Evolutionary conservation across 2,329 filamentous ascomycete species (phyloP).

Genomic region (Neobulgaria alba): DNA sequence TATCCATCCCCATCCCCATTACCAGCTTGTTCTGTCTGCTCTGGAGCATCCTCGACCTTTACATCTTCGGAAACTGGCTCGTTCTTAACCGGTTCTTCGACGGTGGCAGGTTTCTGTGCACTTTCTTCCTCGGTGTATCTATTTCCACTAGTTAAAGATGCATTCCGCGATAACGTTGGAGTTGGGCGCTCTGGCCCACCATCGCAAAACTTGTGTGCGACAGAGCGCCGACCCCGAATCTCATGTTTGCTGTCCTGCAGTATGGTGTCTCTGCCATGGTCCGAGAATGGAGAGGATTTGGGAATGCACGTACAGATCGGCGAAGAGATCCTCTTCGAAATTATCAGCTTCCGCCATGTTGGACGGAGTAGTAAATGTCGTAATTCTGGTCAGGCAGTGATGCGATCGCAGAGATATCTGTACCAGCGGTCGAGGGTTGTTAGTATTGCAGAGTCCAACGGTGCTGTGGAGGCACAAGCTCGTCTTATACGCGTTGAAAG

Average conservation of each 20-base stretch:
- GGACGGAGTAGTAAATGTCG: too few relatives aligned
- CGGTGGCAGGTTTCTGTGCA: constrained; percentile 31
- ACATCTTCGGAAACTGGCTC: constrained; percentile 21
- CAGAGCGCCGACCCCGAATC: too few relatives aligned
- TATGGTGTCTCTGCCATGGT: too few relatives aligned
- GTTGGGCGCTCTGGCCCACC: too few relatives aligned
- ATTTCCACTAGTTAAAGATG: not conserved
- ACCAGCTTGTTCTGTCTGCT: constrained; percentile 30
- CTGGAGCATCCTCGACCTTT: constrained; percentile 24
- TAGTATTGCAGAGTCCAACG: not conserved
- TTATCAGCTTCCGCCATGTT: constrained; percentile 74
- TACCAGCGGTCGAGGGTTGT: constrained; percentile 2
- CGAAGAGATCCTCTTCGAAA: constrained; percentile 90
- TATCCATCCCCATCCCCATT: constrained; percentile 34
- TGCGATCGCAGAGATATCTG: not conserved
- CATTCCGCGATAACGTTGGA: not conserved
- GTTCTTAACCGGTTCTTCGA: not conserved
- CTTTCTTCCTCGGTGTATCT: constrained; percentile 63
- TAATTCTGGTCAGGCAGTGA: not conserved
- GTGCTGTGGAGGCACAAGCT: too few relatives aligned
- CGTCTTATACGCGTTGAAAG: too few relatives aligned
- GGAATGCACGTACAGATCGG: constrained; percentile 73
- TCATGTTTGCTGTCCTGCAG: too few relatives aligned
- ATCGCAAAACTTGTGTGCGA: too few relatives aligned
- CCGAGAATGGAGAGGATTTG: not conserved